Conservation (phyloP, 208 protist genomes). For the Leishmania lainsoni region DNA sequence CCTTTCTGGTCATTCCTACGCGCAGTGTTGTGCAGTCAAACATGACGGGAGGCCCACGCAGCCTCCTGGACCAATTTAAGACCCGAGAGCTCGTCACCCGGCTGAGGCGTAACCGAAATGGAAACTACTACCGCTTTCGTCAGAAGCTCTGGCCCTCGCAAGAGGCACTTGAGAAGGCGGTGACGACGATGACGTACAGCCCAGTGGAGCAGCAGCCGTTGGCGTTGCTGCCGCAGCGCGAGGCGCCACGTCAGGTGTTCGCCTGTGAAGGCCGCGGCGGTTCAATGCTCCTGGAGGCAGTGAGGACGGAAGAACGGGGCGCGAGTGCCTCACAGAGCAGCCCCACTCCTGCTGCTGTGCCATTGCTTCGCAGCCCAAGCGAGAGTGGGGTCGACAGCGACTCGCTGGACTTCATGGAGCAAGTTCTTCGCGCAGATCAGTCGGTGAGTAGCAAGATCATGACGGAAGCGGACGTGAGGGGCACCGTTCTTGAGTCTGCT, state of each 20-base stretch:
- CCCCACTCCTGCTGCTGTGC: not conserved
- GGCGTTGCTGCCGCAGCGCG: conserved; percentile 46
- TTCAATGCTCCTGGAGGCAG: conserved; percentile 47
- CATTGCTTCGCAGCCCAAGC: not conserved
- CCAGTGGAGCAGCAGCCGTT: conserved; percentile 73
- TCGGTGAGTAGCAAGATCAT: conserved; percentile 61
- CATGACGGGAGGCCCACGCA: conserved; percentile 39
- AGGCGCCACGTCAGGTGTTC: conserved; percentile 29
- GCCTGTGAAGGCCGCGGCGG: conserved; percentile 55
- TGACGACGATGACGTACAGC: conserved; percentile 67
- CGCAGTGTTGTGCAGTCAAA: conserved; percentile 68
- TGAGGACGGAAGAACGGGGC: not conserved
- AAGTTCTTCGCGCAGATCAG: conserved; percentile 26
- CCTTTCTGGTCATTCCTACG: not conserved
- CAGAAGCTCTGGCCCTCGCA: conserved; percentile 78
- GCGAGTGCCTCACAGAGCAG: not conserved
- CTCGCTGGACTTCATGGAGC: conserved; percentile 20
- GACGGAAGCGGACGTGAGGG: conserved; percentile 47
- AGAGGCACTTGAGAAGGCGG: conserved; percentile 61
- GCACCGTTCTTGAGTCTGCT: conserved; percentile 61
- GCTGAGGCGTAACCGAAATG: conserved; percentile 58
- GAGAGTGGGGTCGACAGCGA: conserved; percentile 1
- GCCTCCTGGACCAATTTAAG: conserved; percentile 70
- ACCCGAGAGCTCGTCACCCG: conserved; percentile 34
- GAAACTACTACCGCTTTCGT: conserved; percentile 84